phyloP scores from a whole-genome alignment of 1,139 yeast species.

The Insectozyma bohioensis region DNA sequence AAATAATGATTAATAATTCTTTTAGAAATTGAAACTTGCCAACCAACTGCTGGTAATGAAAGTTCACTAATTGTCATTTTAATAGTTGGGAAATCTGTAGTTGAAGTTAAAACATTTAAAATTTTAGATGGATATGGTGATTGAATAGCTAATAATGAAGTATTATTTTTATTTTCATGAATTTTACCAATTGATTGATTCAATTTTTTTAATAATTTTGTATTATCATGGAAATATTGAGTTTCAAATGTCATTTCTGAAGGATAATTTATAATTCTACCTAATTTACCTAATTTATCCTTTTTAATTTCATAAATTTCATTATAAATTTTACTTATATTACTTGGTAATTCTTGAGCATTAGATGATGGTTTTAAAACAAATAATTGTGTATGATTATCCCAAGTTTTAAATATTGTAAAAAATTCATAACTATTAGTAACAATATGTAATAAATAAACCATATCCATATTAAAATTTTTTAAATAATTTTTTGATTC shows the following conservation, averaged over 20 bases:
- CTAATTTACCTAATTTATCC: conserved; percentile 42
- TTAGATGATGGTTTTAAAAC: conserved; percentile 66
- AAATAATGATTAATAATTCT: conserved; percentile 71
- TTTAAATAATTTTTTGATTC: conserved; percentile 53
- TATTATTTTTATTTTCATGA: conserved; percentile 69
- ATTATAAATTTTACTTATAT: conserved; percentile 52
- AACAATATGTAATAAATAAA: conserved; percentile 70
- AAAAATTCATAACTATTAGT: conserved; percentile 78
- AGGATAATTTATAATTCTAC: conserved; percentile 51
- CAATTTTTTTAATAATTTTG: conserved; percentile 53
- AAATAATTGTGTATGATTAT: conserved; percentile 49
- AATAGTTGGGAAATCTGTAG: conserved; percentile 64
- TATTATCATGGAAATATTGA: conserved; percentile 47
- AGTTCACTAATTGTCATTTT: conserved; percentile 56
- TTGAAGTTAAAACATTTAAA: conserved; percentile 40
- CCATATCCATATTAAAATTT: conserved; percentile 56
- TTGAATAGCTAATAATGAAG: conserved; percentile 67
- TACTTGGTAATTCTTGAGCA: conserved; percentile 67
- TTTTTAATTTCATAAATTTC: conserved; percentile 51
- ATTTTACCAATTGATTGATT: conserved; percentile 55
- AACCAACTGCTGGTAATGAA: conserved; percentile 74
- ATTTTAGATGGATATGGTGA: conserved; percentile 61
- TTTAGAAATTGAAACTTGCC: conserved; percentile 77
- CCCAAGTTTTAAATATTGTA: conserved; percentile 70
- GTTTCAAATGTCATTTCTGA: conserved; percentile 52